Evolutionary conservation across 345 rosid species (phyloP).

Genomic region (Lagerstroemia speciosa): DNA sequence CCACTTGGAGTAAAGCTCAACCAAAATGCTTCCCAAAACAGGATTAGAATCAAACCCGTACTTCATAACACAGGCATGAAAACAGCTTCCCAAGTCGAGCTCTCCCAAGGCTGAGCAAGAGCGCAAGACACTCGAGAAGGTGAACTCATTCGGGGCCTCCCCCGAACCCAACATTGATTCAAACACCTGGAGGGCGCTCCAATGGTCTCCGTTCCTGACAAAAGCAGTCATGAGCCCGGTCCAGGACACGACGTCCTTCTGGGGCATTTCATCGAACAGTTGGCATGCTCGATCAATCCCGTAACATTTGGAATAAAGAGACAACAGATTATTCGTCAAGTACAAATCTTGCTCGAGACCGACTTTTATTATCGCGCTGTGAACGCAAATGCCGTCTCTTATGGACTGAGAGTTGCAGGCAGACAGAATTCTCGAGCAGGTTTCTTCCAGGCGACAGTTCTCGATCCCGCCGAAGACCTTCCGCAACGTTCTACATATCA

Average conservation of each 20-base stretch:
- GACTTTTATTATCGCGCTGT: constrained; percentile 43
- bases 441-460: constrained; percentile 25
- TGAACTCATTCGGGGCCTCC: constrained; percentile 43
- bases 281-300: constrained; percentile 32
- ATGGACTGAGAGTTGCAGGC: constrained; percentile 40
- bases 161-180: constrained; percentile 36
- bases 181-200: constrained; percentile 31
- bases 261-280: constrained; percentile 68
- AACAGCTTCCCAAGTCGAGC: constrained; percentile 26
- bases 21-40: constrained; percentile 33
- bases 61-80: constrained; percentile 43
- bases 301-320: constrained; percentile 37
- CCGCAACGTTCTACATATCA: constrained; percentile 22
- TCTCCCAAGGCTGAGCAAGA: constrained; percentile 44
- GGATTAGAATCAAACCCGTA: constrained; percentile 42
- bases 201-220: constrained; percentile 28
- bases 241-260: constrained; percentile 57
- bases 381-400: constrained; percentile 42
- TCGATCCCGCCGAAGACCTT: constrained; percentile 18
- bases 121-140: constrained; percentile 46
- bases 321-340: constrained; percentile 50
- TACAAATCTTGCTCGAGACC: constrained; percentile 33
- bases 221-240: constrained; percentile 48
- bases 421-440: constrained; percentile 32
- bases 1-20: constrained; percentile 52